Percentiles rank a stretch among this genome's conserved stretches.
phyloP scores from a whole-genome alignment of 2,329 filamentous ascomycete species.

The Chaetomiaceae sp. region DNA sequence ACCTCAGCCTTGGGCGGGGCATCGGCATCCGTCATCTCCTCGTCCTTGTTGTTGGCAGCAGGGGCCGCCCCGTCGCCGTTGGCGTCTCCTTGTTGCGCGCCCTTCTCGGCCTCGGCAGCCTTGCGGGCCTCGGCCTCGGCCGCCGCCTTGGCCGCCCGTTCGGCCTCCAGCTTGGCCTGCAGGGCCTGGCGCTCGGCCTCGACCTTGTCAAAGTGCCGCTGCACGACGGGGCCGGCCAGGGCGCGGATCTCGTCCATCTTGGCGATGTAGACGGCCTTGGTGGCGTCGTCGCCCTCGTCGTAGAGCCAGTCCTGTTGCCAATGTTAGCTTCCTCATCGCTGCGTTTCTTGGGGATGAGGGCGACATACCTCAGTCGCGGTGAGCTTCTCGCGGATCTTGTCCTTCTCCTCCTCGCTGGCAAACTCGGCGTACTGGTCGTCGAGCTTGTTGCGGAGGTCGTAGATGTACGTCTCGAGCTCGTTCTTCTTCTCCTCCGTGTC shows the following conservation, averaged over 20 bases:
- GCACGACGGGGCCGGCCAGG: constrained; percentile 83
- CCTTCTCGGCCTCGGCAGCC: constrained; percentile 49
- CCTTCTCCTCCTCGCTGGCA: constrained; percentile 87
- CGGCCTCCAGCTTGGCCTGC: constrained; percentile 72
- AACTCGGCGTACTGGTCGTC: constrained; percentile 88
- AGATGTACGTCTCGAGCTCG: constrained; percentile 96
- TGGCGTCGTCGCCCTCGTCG: constrained; percentile 90
- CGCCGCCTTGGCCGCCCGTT: constrained; percentile 66
- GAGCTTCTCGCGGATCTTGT: constrained; percentile 77
- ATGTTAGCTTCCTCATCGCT: constrained; percentile 21
- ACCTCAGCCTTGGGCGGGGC: constrained; percentile 45
- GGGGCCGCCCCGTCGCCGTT: constrained; percentile 30
- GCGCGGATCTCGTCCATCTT: constrained; percentile 96
- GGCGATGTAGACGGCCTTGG: constrained; percentile 87
- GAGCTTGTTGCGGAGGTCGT: constrained; percentile 92
- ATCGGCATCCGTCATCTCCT: constrained; percentile 62
- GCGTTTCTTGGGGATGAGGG: not conserved
- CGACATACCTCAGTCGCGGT: constrained; percentile 74
- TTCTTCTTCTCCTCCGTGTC: constrained; percentile 99
- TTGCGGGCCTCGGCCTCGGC: constrained; percentile 53
- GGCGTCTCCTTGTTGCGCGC: constrained; percentile 37
- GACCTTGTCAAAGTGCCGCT: constrained; percentile 92
- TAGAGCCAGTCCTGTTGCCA: constrained; percentile 88
- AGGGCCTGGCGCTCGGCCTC: constrained; percentile 78
- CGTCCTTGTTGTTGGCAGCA: too few relatives aligned